These are phyloP conservation scores for Candida saitoana DNA, from an alignment of 805 yeast genomes.

Conservation along the genomic window DNA sequence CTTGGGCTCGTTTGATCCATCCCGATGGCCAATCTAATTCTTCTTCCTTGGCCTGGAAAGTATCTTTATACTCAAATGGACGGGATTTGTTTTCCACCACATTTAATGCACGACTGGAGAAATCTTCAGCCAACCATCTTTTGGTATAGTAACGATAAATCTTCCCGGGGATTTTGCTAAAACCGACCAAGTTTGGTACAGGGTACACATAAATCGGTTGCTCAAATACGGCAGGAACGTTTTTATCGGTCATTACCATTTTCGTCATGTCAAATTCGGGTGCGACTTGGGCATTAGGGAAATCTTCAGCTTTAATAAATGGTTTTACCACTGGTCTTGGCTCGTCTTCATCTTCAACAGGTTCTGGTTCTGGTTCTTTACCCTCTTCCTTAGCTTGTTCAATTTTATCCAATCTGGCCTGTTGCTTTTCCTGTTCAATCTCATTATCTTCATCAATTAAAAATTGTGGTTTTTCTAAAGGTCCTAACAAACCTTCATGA, in stretches of 20 bases:
- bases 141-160: slow-evolving; percentile 74
- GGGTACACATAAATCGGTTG: slow-evolving; percentile 78
- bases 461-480: slow-evolving; percentile 49
- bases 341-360: slow-evolving; percentile 13
- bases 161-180: slow-evolving; percentile 69
- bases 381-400: slow-evolving; percentile 5
- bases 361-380: slow-evolving; percentile 32
- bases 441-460: slow-evolving; percentile 16
- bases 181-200: slow-evolving; percentile 76
- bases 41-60: slow-evolving; percentile 49
- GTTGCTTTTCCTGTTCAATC: slow-evolving; percentile 11
- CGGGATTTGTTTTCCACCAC: slow-evolving; percentile 51
- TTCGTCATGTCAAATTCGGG: slow-evolving; percentile 49
- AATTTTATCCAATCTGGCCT: slow-evolving; percentile 7
- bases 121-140: slow-evolving; percentile 65
- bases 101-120: slow-evolving; percentile 51
- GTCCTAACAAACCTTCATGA: slow-evolving; percentile 94
- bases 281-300: slow-evolving; percentile 51
- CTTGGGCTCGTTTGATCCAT: slow-evolving; percentile 78
- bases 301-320: slow-evolving; percentile 58
- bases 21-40: slow-evolving; percentile 82
- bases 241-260: slow-evolving; percentile 26
- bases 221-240: slow-evolving; percentile 58
- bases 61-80: slow-evolving; percentile 46
- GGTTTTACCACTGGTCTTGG: slow-evolving; percentile 54